Evolutionary conservation across 805 yeast genomes (phyloP).

Genomic region (Dipodascus geniculatus): DNA sequence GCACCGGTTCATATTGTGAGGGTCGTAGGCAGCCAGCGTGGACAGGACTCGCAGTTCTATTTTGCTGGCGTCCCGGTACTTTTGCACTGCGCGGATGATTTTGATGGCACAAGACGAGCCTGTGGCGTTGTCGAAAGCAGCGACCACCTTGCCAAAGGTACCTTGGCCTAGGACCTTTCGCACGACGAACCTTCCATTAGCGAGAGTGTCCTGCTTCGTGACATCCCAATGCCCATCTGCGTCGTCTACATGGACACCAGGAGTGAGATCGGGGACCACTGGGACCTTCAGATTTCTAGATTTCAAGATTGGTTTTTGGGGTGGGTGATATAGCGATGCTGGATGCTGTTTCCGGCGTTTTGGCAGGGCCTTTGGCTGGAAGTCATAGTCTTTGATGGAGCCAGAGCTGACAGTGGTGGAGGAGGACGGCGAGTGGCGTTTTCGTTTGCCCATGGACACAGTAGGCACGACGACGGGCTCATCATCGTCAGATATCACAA

Average conservation of each 20-base stretch:
- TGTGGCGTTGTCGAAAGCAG: slow-evolving; percentile 58
- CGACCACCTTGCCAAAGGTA: slow-evolving; percentile 82
- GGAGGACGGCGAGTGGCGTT: slow-evolving; percentile 9
- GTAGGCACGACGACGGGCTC: neutral
- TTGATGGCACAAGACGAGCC: slow-evolving; percentile 73
- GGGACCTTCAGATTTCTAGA: slow-evolving; percentile 20
- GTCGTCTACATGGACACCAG: slow-evolving; percentile 20
- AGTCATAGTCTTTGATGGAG: too few species aligned
- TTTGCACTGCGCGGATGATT: slow-evolving; percentile 81
- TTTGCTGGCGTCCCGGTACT: slow-evolving; percentile 91
- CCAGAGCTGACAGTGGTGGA: too few species aligned
- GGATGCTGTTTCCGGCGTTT: slow-evolving; percentile 6
- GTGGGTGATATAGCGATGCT: slow-evolving; percentile 6
- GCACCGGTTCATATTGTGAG: slow-evolving; percentile 57
- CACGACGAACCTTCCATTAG: slow-evolving; percentile 42
- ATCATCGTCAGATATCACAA: slow-evolving; percentile 3
- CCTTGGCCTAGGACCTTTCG: slow-evolving; percentile 75
- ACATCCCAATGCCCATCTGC: slow-evolving; percentile 21
- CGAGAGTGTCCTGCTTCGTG: neutral
- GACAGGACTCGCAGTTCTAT: slow-evolving; percentile 78
- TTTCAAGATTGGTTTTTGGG: slow-evolving; percentile 18
- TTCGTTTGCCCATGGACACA: neutral
- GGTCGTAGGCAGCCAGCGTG: slow-evolving; percentile 62
- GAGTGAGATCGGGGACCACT: slow-evolving; percentile 13
- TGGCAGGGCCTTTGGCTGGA: slow-evolving; percentile 7